Evolutionary conservation across 2,329 filamentous ascomycete genomes (phyloP).

Genomic region (Stachybotrys echinatus): DNA sequence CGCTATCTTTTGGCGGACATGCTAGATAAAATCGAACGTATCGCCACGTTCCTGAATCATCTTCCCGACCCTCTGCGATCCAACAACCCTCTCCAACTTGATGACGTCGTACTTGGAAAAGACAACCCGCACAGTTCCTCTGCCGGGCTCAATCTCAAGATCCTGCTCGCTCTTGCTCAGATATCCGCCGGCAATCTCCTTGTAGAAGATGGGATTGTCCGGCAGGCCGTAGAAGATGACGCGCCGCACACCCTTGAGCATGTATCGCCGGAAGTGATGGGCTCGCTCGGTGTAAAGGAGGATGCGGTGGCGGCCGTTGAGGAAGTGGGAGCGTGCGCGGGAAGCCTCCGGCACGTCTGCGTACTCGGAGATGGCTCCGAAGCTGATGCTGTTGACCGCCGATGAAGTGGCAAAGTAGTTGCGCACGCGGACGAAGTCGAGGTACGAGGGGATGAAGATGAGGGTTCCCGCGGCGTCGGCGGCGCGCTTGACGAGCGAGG

Average conservation of each 20-base stretch:
- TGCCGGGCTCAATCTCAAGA: slow-evolving; percentile 47
- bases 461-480: slow-evolving; percentile 65
- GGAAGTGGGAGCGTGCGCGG: slow-evolving; percentile 81
- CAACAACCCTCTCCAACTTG: slow-evolving; percentile 83
- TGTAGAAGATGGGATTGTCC: slow-evolving; percentile 80
- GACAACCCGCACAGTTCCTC: slow-evolving; percentile 55
- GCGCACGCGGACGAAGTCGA: slow-evolving; percentile 89
- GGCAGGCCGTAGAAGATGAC: slow-evolving; percentile 89
- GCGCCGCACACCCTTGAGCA: slow-evolving; percentile 71
- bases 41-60: slow-evolving; percentile 83
- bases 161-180: slow-evolving; percentile 55
- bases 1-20: no score
- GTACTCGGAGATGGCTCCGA: slow-evolving; percentile 88
- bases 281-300: slow-evolving; percentile 89
- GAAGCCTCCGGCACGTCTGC: slow-evolving; percentile 72
- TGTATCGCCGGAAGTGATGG: slow-evolving; percentile 94
- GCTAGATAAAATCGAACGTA: slow-evolving; percentile 89
- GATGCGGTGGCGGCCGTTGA: slow-evolving; percentile 74
- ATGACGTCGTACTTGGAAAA: slow-evolving; percentile 89
- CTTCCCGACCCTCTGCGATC: slow-evolving; percentile 70
- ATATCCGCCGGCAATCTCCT: slow-evolving; percentile 67
- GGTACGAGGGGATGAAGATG: slow-evolving; percentile 86
- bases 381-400: slow-evolving; percentile 43
- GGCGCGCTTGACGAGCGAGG: slow-evolving; percentile 64
- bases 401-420: slow-evolving; percentile 80